Conservation (phyloP, 495 filamentous ascomycete genomes). For the Oidiodendron maius region DNA sequence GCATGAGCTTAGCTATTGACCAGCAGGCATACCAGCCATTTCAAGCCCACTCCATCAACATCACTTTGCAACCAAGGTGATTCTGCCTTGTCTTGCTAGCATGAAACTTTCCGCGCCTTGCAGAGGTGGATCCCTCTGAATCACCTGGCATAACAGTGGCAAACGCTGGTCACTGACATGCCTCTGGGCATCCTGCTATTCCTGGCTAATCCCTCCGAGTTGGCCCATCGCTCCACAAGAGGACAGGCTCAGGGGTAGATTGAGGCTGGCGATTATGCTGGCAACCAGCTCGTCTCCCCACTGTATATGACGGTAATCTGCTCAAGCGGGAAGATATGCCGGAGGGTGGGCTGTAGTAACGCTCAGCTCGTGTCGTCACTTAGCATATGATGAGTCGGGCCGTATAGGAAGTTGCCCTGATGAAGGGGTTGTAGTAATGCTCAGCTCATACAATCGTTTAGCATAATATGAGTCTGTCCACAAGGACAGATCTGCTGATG, state of each 20-base stretch:
- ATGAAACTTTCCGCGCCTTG: conserved; percentile 2
- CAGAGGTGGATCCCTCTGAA: background rate
- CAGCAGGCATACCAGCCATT: conserved; percentile 4
- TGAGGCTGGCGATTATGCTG: conserved; percentile 7
- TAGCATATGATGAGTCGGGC: conserved; percentile 6
- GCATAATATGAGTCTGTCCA: too few species aligned
- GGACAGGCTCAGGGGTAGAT: conserved; percentile 6
- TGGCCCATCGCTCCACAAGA: conserved; percentile 2
- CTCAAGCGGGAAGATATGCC: conserved; percentile 11
- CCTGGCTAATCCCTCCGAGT: conserved; percentile 8
- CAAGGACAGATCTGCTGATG: too few species aligned
- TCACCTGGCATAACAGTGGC: background rate
- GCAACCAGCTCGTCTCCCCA: conserved; percentile 2
- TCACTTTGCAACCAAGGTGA: background rate
- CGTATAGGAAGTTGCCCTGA: background rate
- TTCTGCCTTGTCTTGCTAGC: conserved; percentile 3
- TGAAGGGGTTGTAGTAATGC: background rate
- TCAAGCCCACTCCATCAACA: background rate
- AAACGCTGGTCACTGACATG: conserved; percentile 7
- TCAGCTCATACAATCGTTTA: background rate
- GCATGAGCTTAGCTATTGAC: conserved; percentile 3
- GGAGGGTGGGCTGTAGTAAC: conserved; percentile 5
- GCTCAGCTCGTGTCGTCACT: conserved; percentile 4
- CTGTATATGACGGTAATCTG: conserved; percentile 2
- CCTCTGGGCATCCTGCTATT: conserved; percentile 4